phyloP scores from a whole-genome alignment of 2,329 filamentous ascomycete genomes.

The Chaetomiaceae sp. region DNA sequence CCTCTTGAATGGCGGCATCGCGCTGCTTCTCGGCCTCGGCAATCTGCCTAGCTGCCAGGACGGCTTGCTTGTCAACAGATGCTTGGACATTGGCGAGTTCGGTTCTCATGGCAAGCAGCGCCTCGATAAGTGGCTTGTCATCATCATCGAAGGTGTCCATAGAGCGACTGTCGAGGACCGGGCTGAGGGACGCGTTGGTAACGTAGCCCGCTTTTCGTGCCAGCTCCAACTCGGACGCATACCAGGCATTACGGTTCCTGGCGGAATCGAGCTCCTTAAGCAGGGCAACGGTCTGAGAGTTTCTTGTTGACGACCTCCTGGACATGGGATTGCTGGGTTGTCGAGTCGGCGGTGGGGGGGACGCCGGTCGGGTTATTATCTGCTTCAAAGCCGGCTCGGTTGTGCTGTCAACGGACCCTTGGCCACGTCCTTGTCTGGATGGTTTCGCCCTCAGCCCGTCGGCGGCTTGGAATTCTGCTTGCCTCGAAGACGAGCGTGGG shows the following conservation, averaged over 20 bases:
- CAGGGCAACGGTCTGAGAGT: slow-evolving; percentile 66
- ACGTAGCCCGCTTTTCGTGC: slow-evolving; percentile 87
- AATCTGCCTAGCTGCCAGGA: slow-evolving; percentile 80
- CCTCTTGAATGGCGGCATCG: slow-evolving; percentile 90
- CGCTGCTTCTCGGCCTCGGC: slow-evolving; percentile 93
- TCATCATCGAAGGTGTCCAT: slow-evolving; percentile 84
- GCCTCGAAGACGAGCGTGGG: slow-evolving; percentile 31
- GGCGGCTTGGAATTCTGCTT: slow-evolving; percentile 28
- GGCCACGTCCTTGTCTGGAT: slow-evolving; percentile 51
- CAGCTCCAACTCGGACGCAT: slow-evolving; percentile 87
- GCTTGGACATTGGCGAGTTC: slow-evolving; percentile 86
- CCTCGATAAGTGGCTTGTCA: slow-evolving; percentile 86
- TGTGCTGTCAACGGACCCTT: slow-evolving; percentile 64
- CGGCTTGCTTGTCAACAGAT: slow-evolving; percentile 82
- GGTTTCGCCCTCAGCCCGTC: slow-evolving; percentile 39
- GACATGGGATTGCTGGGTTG: slow-evolving; percentile 55
- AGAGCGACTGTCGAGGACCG: slow-evolving; percentile 69
- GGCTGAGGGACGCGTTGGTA: slow-evolving; percentile 63
- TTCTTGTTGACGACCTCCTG: slow-evolving; percentile 55
- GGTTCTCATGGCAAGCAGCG: slow-evolving; percentile 82
- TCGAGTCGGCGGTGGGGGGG: slow-evolving; percentile 54
- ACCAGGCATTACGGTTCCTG: slow-evolving; percentile 91
- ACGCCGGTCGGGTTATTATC: slow-evolving; percentile 43
- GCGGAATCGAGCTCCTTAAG: slow-evolving; percentile 81
- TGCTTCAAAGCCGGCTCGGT: slow-evolving; percentile 51